phyloP scores from a whole-genome alignment of 345 rosid genomes.

The Murraya paniculata region DNA sequence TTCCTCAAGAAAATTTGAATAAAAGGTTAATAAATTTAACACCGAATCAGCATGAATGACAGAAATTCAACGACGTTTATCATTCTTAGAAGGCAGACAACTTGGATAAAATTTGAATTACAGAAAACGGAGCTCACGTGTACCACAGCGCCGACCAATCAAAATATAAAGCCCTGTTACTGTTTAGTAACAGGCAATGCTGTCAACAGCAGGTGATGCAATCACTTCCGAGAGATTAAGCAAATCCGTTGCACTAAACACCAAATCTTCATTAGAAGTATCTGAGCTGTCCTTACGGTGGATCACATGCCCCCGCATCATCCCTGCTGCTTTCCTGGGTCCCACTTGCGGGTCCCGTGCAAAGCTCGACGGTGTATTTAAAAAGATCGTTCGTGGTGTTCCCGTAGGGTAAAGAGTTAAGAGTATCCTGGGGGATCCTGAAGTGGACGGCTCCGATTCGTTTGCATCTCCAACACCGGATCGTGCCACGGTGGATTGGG shows the following conservation, averaged over 20 bases:
- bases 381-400: background rate
- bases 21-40: background rate
- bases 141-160: background rate
- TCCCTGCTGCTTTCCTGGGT: background rate
- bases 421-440: background rate
- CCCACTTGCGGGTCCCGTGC: slow-evolving; percentile 6
- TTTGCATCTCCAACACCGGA: slow-evolving; percentile 9
- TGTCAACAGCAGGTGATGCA: background rate
- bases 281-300: slow-evolving; percentile 28
- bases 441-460: slow-evolving; percentile 13
- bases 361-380: slow-evolving; percentile 15
- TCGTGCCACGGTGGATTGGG: slow-evolving; percentile 20
- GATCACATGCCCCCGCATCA: slow-evolving; percentile 30
- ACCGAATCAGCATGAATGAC: background rate
- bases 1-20: background rate
- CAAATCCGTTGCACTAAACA: background rate
- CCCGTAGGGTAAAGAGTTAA: background rate
- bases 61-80: background rate
- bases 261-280: slow-evolving; percentile 8
- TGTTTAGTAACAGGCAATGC: background rate
- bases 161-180: background rate
- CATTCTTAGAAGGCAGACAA: background rate
- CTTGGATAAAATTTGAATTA: background rate
- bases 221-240: background rate
- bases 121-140: background rate